phyloP scores from a whole-genome alignment of 2,329 filamentous ascomycete species.

The Madurella fahalii region DNA sequence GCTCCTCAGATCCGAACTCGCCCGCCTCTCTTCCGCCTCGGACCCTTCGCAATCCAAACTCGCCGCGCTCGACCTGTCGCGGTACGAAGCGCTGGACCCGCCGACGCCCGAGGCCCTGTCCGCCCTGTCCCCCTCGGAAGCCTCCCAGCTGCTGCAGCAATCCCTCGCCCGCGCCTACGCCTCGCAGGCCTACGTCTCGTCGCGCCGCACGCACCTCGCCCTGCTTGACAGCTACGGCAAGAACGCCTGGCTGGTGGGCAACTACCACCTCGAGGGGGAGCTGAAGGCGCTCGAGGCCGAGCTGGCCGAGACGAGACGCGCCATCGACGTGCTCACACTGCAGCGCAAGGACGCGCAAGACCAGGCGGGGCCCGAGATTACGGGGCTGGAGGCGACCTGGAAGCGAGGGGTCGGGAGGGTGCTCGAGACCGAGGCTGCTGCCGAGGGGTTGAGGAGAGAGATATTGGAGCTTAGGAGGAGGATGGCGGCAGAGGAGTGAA shows the following conservation, averaged over 20 bases:
- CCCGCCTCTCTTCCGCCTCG: slow-evolving; percentile 51
- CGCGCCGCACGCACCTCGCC: slow-evolving; percentile 54
- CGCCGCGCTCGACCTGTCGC: slow-evolving; percentile 65
- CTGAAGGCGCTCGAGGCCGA: slow-evolving; percentile 69
- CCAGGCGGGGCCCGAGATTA: slow-evolving; percentile 67
- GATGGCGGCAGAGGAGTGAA: slow-evolving; percentile 13
- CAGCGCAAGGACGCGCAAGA: slow-evolving; percentile 67
- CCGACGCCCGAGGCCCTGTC: slow-evolving; percentile 40
- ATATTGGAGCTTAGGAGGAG: slow-evolving; percentile 60
- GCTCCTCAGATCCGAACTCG: slow-evolving; percentile 63
- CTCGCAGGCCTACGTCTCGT: slow-evolving; percentile 47
- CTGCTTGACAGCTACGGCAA: slow-evolving; percentile 80
- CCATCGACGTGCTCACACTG: slow-evolving; percentile 70
- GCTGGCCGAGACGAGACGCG: slow-evolving; percentile 61
- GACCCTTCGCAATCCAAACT: slow-evolving; percentile 39
- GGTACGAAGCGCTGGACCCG: slow-evolving; percentile 67
- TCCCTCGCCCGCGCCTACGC: slow-evolving; percentile 55
- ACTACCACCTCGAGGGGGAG: slow-evolving; percentile 72
- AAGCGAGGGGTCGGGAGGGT: slow-evolving; percentile 71
- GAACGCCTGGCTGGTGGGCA: slow-evolving; percentile 87
- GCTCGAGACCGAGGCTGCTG: slow-evolving; percentile 82
- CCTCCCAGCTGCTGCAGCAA: slow-evolving; percentile 50
- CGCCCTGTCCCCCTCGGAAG: slow-evolving; percentile 27
- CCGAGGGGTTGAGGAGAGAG: slow-evolving; percentile 64
- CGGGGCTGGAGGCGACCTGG: slow-evolving; percentile 69